A percentile compares a stretch with the other conserved stretches of the same genome.
Conservation (phyloP, 306 rosid species). For the Cyclanthera cordifolia region DNA sequence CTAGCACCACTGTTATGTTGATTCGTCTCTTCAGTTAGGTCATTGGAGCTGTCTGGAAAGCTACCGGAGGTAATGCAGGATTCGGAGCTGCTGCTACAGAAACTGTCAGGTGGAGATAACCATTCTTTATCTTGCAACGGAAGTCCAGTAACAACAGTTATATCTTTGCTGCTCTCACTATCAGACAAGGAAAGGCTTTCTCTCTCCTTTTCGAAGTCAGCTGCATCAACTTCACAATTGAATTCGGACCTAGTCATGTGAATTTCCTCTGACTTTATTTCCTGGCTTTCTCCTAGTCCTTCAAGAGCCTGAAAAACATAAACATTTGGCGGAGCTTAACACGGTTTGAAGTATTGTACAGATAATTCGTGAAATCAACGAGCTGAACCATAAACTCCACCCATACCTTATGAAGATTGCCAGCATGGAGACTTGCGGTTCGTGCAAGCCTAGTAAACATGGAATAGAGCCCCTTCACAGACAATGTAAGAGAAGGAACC, state of each 20-base stretch:
- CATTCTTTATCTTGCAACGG: conserved; percentile 72
- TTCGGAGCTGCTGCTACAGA: conserved; percentile 58
- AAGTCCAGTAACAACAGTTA: conserved; percentile 34
- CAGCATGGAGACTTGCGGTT: conserved; percentile 91
- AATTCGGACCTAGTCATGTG: conserved; percentile 50
- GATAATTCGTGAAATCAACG: conserved; percentile 1
- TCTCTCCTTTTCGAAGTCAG: conserved; percentile 46
- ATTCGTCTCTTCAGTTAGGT: conserved; percentile 38
- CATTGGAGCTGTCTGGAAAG: conserved; percentile 55
- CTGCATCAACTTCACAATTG: conserved; percentile 44
- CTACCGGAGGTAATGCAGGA: conserved; percentile 41
- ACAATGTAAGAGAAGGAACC: conserved; percentile 55
- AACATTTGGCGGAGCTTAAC: conserved; percentile 6
- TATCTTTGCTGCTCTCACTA: conserved; percentile 41
- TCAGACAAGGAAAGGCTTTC: conserved; percentile 44
- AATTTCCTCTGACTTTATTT: conserved; percentile 61
- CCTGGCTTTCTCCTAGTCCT: conserved; percentile 93
- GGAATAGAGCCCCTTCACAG: conserved; percentile 79
- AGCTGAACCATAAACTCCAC: conserved; percentile 18
- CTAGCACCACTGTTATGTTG: conserved; percentile 33
- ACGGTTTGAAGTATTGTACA: conserved; percentile 7
- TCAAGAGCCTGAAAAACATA: conserved; percentile 69
- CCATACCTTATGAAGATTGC: conserved; percentile 84
- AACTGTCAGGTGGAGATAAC: conserved; percentile 85
- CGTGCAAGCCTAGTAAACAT: conserved; percentile 77